Evolutionary conservation across 2,329 filamentous ascomycete genomes (phyloP).

Genomic region (Clarireedia sp.): DNA sequence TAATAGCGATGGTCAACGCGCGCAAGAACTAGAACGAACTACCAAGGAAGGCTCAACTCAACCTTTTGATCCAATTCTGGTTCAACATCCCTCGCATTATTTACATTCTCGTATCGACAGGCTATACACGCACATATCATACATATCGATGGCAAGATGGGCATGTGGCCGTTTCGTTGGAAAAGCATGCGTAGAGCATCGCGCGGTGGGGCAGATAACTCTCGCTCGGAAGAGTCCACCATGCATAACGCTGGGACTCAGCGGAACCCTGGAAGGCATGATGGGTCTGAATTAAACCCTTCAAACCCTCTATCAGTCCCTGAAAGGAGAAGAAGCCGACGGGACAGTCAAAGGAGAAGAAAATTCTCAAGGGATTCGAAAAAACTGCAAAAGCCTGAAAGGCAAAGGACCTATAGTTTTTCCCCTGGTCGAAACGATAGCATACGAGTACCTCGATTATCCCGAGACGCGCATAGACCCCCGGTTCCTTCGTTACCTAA

Average conservation of each 20-base stretch:
- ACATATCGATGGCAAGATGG: constrained; percentile 45
- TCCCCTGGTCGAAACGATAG: constrained; percentile 51
- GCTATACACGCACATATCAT: constrained; percentile 8
- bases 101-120: constrained; percentile 1
- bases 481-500: constrained; percentile 25
- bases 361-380: constrained; percentile 30
- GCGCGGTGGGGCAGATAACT: constrained; percentile 45
- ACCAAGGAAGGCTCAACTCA: background rate
- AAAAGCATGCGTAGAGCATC: constrained; percentile 58
- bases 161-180: constrained; percentile 76
- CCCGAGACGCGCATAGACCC: constrained; percentile 23
- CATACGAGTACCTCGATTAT: constrained; percentile 37
- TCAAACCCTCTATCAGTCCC: constrained; percentile 20
- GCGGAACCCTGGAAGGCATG: constrained; percentile 25
- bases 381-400: constrained; percentile 38
- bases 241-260: constrained; percentile 30
- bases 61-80: background rate
- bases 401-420: constrained; percentile 50
- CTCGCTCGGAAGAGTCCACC: constrained; percentile 44
- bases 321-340: constrained; percentile 31
- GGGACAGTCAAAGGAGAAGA: constrained; percentile 21
- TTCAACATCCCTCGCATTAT: background rate
- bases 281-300: constrained; percentile 27
- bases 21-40: constrained; percentile 6
- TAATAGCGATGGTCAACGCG: constrained; percentile 2